Percentiles rank a stretch among this genome's conserved stretches.
phyloP scores from a whole-genome alignment of 2,329 filamentous ascomycete genomes.

The Fusarium torulosum region DNA sequence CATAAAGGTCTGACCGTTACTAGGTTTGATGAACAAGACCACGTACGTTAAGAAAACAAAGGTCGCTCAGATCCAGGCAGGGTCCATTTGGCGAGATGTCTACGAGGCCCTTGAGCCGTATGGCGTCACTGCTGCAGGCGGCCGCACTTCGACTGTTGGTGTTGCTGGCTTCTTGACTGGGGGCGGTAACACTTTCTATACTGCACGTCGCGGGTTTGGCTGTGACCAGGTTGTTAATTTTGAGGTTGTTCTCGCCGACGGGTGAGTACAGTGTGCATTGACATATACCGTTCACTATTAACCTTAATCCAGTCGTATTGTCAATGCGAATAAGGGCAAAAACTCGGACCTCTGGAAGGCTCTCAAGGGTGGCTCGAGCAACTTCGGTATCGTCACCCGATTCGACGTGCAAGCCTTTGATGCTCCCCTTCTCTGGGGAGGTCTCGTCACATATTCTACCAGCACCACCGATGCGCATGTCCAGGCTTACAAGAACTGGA shows the following conservation, averaged over 20 bases:
- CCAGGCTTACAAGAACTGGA: slow-evolving; percentile 32
- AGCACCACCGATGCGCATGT: slow-evolving; percentile 29
- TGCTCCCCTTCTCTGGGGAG: slow-evolving; percentile 32
- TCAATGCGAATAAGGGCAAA: slow-evolving; percentile 33
- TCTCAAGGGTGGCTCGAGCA: slow-evolving; percentile 32
- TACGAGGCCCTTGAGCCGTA: slow-evolving; percentile 12
- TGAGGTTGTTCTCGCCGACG: slow-evolving; percentile 55
- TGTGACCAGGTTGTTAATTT: slow-evolving; percentile 60
- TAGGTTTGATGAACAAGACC: slow-evolving; percentile 26
- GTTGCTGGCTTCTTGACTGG: slow-evolving; percentile 50
- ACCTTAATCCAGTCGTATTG: not conserved
- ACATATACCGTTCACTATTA: accelerated
- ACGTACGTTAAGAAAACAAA: slow-evolving; percentile 18
- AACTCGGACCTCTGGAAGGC: slow-evolving; percentile 34
- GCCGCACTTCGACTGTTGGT: slow-evolving; percentile 32
- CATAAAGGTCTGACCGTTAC: not conserved
- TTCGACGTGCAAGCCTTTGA: slow-evolving; percentile 37
- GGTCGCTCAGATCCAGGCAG: slow-evolving; percentile 15
- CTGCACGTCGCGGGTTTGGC: slow-evolving; percentile 31
- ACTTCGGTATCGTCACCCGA: slow-evolving; percentile 39
- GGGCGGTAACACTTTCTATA: slow-evolving; percentile 41
- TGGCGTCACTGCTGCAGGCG: slow-evolving; percentile 19
- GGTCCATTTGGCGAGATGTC: slow-evolving; percentile 21
- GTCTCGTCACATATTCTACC: slow-evolving; percentile 29
- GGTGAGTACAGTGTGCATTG: not conserved